Conservation (phyloP, 1,284 basidiomycete genomes). For the Ustilago vetiveriae region DNA sequence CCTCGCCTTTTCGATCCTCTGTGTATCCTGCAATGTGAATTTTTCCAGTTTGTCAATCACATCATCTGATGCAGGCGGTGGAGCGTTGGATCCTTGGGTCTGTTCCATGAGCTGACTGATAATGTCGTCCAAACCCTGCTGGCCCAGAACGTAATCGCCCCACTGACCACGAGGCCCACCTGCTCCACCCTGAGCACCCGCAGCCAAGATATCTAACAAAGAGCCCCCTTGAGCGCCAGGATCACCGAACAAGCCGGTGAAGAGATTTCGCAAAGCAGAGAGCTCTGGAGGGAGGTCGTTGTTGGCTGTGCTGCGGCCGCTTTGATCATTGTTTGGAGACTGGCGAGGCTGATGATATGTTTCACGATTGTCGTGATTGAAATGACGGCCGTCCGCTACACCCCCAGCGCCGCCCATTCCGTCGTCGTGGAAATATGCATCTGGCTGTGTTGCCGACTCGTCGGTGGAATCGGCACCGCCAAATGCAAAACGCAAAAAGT, state of each 20-base stretch:
- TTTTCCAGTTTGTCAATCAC: conserved; percentile 52
- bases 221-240: conserved; percentile 32
- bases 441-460: conserved; percentile 2
- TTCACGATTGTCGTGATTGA: conserved; percentile 55
- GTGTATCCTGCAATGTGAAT: conserved; percentile 34
- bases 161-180: conserved; percentile 41
- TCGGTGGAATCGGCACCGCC: conserved; percentile 26
- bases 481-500: conserved; percentile 44
- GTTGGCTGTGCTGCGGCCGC: background rate
- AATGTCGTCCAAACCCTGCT: conserved; percentile 59
- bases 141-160: conserved; percentile 58
- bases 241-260: conserved; percentile 52
- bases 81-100: conserved; percentile 50
- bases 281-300: conserved; percentile 49
- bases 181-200: conserved; percentile 23
- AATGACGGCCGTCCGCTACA: conserved; percentile 54
- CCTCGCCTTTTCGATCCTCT: conserved; percentile 36
- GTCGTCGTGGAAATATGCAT: conserved; percentile 52
- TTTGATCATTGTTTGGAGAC: conserved; percentile 6
- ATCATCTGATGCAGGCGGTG: conserved; percentile 53
- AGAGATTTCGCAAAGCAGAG: conserved; percentile 48
- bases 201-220: conserved; percentile 45
- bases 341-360: conserved; percentile 29
- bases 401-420: conserved; percentile 61
- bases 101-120: conserved; percentile 63